phyloP scores from a whole-genome alignment of 805 yeast species.

The Ogataea glucozyma region DNA sequence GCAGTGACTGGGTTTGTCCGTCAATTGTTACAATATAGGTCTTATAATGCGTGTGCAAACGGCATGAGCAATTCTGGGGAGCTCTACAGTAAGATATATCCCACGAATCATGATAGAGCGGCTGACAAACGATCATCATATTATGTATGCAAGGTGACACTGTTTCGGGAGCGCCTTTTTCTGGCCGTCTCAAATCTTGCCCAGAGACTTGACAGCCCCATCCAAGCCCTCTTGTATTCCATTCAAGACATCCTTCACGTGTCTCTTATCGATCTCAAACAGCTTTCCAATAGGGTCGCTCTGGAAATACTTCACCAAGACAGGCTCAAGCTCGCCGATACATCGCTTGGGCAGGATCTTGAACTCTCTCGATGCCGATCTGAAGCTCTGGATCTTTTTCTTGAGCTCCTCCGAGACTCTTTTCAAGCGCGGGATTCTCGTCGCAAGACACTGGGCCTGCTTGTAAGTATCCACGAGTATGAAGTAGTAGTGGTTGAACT shows the following conservation, averaged over 20 bases:
- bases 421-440: background rate
- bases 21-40: too few species aligned
- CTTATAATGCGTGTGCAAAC: too few species aligned
- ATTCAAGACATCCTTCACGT: slow-evolving; percentile 14
- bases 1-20: too few species aligned
- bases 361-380: slow-evolving; percentile 21
- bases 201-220: slow-evolving; percentile 16
- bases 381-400: slow-evolving; percentile 11
- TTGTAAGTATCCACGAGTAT: slow-evolving; percentile 25
- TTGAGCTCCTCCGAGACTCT: slow-evolving; percentile 3
- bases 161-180: too few species aligned
- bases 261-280: slow-evolving; percentile 20
- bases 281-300: slow-evolving; percentile 20
- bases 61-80: too few species aligned
- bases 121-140: too few species aligned
- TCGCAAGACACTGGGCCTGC: slow-evolving; percentile 18
- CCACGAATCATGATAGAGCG: too few species aligned
- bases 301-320: slow-evolving; percentile 21
- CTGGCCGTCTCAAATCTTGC: slow-evolving; percentile 15
- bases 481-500: slow-evolving; percentile 27
- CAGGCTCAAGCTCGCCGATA: slow-evolving; percentile 10
- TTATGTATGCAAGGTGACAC: slow-evolving; percentile 1
- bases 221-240: slow-evolving; percentile 16
- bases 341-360: slow-evolving; percentile 15
- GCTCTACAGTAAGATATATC: too few species aligned